Conservation (phyloP, 169 alveolate species). For the Plasmodium falciparum region DNA sequence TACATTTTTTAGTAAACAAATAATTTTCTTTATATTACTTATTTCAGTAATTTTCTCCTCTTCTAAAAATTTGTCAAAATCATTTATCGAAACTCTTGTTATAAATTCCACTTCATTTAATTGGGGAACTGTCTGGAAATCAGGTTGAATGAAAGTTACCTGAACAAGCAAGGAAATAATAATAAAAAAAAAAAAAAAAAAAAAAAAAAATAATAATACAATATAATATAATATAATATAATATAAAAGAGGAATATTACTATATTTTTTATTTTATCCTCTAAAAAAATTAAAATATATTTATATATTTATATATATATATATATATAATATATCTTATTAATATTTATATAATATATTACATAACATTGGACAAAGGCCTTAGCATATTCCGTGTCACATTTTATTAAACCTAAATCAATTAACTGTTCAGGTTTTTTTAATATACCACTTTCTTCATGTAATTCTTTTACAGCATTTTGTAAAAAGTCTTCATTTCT, state of each 20-base stretch:
- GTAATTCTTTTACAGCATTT: conserved; percentile 79
- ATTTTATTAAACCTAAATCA: conserved; percentile 76
- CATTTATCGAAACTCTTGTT: conserved; percentile 24
- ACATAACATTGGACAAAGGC: conserved; percentile 37
- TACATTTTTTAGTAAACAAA: not conserved
- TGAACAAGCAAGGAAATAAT: not conserved
- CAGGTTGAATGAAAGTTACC: conserved; percentile 48
- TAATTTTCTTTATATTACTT: conserved; percentile 32
- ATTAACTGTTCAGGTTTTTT: conserved; percentile 76
- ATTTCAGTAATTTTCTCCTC: conserved; percentile 37
- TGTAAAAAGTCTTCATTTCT: conserved; percentile 70
- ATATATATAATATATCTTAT: not conserved
- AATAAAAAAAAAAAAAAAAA: not conserved
- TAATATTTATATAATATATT: not conserved
- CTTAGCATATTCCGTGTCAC: conserved; percentile 58
- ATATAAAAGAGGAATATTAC: not conserved
- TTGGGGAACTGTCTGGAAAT: conserved; percentile 47
- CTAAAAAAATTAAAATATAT: not conserved
- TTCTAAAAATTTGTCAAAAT: conserved; percentile 37
- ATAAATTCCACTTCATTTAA: conserved; percentile 73
- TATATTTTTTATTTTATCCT: too few relatives aligned
- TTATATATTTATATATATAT: not conserved
- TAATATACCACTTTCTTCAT: conserved; percentile 81
- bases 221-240: not conserved
- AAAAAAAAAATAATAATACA: not conserved